Evolutionary conservation across 163 green algal species (phyloP), one percentile per base, ranked within the genome.

Genomic region (Scenedesmus sp.): DNA sequence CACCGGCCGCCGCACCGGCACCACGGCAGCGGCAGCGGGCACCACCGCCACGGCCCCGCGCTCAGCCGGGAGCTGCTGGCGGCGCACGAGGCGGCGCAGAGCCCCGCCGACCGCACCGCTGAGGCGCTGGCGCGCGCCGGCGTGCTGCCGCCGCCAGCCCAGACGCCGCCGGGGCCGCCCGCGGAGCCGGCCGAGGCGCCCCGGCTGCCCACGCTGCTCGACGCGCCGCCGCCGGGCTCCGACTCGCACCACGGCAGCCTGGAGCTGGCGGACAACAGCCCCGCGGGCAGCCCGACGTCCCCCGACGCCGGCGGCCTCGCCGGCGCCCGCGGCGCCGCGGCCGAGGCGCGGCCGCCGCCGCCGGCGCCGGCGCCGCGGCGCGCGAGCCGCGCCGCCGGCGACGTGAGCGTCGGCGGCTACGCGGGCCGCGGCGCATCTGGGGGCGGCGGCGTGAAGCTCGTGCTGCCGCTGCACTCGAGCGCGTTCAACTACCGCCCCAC

Each of bases 401-500:
- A 11, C 39, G 39, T 47, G 7, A 47, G 50, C 18, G 18, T n/a
- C 50, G 50, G 50, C 50, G 50, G 50, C 50, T n/a, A 15, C 50
- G 10, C 18, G 50, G 6, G 24, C 50, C 4, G 50, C 50, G 10
- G 50, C 50, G 50, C 50, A 7, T 4, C 50, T 57, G 18, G 50
- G 4, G 50, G 50, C 50, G 39, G 39, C 39, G 39, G 39, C 39
- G 67, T 76, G 34, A 36, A 47, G 18, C 39, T 77, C 4, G 69
- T 77, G 22, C 11, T 67, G 24, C 69, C 69, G 29, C 69, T 77
- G 53, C 69, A 77, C 44, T 33, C 39, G 7, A 50, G 14, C 4
- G 53, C 33, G 3, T 77, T 77, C 22, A 33, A 53, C 15, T 77
- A 77, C 54, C 20, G 51, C 15, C 69, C 69, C 1, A 77, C 69